Conservation (phyloP, 129 eudicot genomes). For the Lactuca sativa region DNA sequence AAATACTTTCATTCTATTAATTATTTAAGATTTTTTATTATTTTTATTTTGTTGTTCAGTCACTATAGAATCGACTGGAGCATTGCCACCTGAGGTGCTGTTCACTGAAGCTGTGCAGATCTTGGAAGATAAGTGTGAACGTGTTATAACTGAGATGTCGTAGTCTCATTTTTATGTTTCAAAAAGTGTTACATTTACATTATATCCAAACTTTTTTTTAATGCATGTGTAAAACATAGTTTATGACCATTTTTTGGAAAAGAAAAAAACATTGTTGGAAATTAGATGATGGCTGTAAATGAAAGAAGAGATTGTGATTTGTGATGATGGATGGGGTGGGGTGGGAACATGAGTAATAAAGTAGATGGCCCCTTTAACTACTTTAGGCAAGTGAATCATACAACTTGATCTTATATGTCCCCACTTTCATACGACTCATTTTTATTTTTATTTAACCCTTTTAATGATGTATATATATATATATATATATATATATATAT, state of each 20-base stretch:
- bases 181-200: too few relatives aligned
- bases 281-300: neutral
- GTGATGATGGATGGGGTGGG: neutral
- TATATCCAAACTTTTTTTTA: neutral
- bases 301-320: neutral
- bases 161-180: slow-evolving; percentile 17
- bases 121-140: slow-evolving; percentile 80
- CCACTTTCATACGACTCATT: neutral
- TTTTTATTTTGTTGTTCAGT: slow-evolving; percentile 35
- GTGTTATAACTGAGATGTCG: slow-evolving; percentile 84
- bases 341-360: neutral
- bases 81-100: slow-evolving; percentile 76
- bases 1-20: too few relatives aligned
- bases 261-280: neutral
- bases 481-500: too few relatives aligned
- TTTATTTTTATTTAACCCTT: too few relatives aligned
- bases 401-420: neutral
- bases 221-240: neutral
- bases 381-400: neutral
- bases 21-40: neutral
- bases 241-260: neutral
- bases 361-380: neutral
- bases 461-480: too few relatives aligned
- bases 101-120: slow-evolving; percentile 93
- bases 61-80: slow-evolving; percentile 87